A percentile compares a stretch with the other conserved stretches of the same genome.
These are phyloP conservation scores for Xerocomus potaroensis DNA, from an alignment of 768 basidiomycete species.

Conservation along the genomic window DNA sequence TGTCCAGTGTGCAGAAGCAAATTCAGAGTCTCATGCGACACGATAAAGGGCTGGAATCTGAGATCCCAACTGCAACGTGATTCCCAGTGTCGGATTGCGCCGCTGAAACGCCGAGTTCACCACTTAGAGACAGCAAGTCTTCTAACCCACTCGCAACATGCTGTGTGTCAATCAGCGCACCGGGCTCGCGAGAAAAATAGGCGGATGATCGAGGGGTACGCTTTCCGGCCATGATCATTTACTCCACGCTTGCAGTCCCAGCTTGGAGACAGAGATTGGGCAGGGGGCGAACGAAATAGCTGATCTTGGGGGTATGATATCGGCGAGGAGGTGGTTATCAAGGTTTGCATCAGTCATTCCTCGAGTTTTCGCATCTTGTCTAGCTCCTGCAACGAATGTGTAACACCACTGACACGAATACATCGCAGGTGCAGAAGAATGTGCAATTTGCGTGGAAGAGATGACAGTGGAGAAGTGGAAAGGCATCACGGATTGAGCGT, in stretches of 20 bases:
- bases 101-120: slow-evolving; percentile 4
- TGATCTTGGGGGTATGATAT: background rate
- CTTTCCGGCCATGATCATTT: background rate
- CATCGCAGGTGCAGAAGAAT: slow-evolving; percentile 21
- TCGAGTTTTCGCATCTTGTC: background rate
- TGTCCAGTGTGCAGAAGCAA: slow-evolving; percentile 7
- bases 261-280: slow-evolving; percentile 15
- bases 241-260: slow-evolving; percentile 1
- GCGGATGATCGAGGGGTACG: slow-evolving; percentile 13
- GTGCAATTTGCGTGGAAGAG: slow-evolving; percentile 16
- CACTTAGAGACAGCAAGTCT: slow-evolving; percentile 6
- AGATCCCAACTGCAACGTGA: slow-evolving; percentile 2
- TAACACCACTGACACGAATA: slow-evolving; percentile 19
- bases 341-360: slow-evolving; percentile 5
- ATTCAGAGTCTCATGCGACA: slow-evolving; percentile 10
- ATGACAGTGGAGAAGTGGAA: slow-evolving; percentile 16
- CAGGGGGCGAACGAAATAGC: slow-evolving; percentile 12
- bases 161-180: background rate
- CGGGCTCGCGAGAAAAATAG: slow-evolving; percentile 13
- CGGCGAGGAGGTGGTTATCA: no score
- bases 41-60: slow-evolving; percentile 3
- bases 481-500: no score
- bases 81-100: slow-evolving; percentile 6
- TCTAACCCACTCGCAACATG: background rate
- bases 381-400: slow-evolving; percentile 15